phyloP scores from a whole-genome alignment of 768 basidiomycete genomes.

The Kwoniella dendrophila region DNA sequence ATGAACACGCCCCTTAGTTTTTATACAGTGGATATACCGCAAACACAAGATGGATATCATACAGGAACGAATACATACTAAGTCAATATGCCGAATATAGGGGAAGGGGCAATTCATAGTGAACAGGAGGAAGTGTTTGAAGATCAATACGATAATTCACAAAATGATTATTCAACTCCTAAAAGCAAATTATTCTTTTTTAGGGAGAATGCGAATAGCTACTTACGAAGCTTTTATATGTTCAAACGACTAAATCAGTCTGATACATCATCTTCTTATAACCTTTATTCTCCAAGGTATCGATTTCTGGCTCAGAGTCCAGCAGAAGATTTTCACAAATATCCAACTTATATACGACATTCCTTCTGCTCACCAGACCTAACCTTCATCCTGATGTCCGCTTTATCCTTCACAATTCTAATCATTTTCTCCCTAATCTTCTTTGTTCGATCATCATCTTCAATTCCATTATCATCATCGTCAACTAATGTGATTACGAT shows the following conservation, averaged over 20 bases:
- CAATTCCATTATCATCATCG: background rate
- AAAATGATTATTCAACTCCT: background rate
- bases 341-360: background rate
- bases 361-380: background rate
- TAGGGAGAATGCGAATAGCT: no score
- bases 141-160: conserved; percentile 15
- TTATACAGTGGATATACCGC: no score
- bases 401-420: background rate
- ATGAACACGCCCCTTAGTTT: background rate
- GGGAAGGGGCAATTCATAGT: background rate
- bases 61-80: no score
- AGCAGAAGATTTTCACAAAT: no score
- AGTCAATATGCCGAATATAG: background rate
- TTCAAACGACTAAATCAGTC: no score
- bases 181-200: background rate
- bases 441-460: background rate
- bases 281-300: background rate
- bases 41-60: no score
- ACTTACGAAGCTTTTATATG: no score
- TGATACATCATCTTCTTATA: background rate
- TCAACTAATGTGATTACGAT: background rate
- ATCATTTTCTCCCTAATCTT: background rate
- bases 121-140: conserved; percentile 5
- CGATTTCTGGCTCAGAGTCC: no score
- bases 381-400: background rate